These are phyloP conservation scores for Talaromyces piceae DNA, from an alignment of 2,329 filamentous ascomycete genomes.

Conservation along the genomic window DNA sequence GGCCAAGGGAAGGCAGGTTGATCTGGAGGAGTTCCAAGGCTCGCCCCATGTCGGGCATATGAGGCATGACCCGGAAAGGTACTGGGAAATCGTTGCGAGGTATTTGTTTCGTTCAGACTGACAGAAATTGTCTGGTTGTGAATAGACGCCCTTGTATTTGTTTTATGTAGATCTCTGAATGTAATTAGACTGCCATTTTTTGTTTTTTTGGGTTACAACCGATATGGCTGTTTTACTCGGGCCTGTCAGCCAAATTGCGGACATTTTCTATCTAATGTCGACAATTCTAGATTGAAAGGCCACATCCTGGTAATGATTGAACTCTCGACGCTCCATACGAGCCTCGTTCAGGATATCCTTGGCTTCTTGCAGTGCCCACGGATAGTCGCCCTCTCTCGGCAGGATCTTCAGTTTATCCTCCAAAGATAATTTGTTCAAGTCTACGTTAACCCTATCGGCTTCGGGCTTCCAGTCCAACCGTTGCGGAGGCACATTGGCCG, in stretches of 20 bases:
- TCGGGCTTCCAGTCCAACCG: slow-evolving; percentile 40
- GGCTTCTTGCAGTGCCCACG: slow-evolving; percentile 33
- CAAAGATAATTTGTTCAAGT: slow-evolving; percentile 16
- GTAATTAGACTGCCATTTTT: neutral
- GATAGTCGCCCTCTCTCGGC: slow-evolving; percentile 18
- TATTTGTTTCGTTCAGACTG: slow-evolving; percentile 4
- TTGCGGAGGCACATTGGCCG: slow-evolving; percentile 47
- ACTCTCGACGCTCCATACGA: slow-evolving; percentile 17
- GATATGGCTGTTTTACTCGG: no score
- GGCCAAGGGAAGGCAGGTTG: slow-evolving; percentile 25
- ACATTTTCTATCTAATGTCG: neutral
- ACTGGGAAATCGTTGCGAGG: slow-evolving; percentile 29
- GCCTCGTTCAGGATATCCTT: slow-evolving; percentile 24
- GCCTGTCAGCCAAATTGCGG: neutral
- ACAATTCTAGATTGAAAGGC: slow-evolving; percentile 23
- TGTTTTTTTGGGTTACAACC: no score
- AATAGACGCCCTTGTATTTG: neutral
- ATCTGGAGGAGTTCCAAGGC: slow-evolving; percentile 28
- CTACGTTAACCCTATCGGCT: slow-evolving; percentile 6
- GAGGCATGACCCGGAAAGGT: slow-evolving; percentile 29
- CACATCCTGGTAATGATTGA: slow-evolving; percentile 24
- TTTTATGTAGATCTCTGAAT: neutral
- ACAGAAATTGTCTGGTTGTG: neutral
- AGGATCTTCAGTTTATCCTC: slow-evolving; percentile 14
- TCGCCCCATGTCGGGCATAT: slow-evolving; percentile 36